Conservation (phyloP, 2,329 filamentous ascomycete genomes). For the Aspergillus sp. region DNA sequence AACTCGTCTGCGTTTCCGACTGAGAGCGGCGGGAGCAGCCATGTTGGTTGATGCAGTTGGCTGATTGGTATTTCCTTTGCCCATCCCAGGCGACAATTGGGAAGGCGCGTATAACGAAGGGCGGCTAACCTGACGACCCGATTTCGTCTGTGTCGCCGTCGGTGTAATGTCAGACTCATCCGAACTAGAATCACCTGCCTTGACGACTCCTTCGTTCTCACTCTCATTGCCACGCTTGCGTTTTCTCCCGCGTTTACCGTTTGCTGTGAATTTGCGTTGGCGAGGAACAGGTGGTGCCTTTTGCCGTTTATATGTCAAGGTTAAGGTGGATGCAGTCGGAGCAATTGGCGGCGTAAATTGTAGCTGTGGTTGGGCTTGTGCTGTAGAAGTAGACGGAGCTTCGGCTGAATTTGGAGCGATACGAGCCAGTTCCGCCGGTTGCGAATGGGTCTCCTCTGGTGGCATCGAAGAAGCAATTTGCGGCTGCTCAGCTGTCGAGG, state of each 20-base stretch:
- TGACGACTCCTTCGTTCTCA: slow-evolving; percentile 24
- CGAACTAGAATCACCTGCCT: slow-evolving; percentile 28
- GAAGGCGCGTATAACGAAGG: slow-evolving; percentile 51
- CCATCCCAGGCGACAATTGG: slow-evolving; percentile 25
- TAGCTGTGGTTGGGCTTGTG: slow-evolving; percentile 3
- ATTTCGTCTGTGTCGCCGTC: slow-evolving; percentile 61
- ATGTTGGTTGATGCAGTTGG: slow-evolving; percentile 7
- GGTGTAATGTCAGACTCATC: slow-evolving; percentile 41
- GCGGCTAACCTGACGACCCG: slow-evolving; percentile 60
- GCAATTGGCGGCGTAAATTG: slow-evolving; percentile 3
- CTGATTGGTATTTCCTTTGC: slow-evolving; percentile 10
- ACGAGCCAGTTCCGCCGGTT: not conserved
- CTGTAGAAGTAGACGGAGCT: slow-evolving; percentile 1
- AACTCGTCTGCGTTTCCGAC: slow-evolving; percentile 50
- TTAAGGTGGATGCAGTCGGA: slow-evolving; percentile 3
- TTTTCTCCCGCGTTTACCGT: slow-evolving; percentile 11
- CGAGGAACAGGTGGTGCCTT: slow-evolving; percentile 8
- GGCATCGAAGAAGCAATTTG: too few species aligned
- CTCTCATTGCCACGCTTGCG: slow-evolving; percentile 18
- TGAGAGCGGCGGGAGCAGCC: slow-evolving; percentile 5
- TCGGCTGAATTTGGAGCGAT: slow-evolving; percentile 1
- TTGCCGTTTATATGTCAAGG: slow-evolving; percentile 4
- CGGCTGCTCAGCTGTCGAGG: not conserved
- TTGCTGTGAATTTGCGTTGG: slow-evolving; percentile 9
- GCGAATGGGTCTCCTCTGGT: not conserved